Conservation (phyloP, 257 asterid species). For the Gentiana dahurica region DNA sequence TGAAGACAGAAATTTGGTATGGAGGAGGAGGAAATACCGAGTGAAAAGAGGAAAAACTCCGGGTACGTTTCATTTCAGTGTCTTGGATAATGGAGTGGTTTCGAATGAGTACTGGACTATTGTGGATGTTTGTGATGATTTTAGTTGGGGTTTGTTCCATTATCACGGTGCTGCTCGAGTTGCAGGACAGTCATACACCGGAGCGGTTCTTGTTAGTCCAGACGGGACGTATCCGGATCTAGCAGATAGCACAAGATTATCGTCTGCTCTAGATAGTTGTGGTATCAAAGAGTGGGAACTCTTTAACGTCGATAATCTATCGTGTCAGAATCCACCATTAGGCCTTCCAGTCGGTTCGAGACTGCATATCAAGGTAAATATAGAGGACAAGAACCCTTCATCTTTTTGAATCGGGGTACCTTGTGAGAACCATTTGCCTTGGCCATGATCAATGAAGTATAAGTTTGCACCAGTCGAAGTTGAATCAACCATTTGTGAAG, state of each 20-base stretch:
- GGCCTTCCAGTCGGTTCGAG: constrained; percentile 66
- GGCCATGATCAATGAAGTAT: background rate
- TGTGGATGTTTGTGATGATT: constrained; percentile 68
- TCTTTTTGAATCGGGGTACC: background rate
- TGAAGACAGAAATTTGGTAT: constrained; percentile 44
- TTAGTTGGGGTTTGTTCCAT: constrained; percentile 89
- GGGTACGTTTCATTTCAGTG: constrained; percentile 70
- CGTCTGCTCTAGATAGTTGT: constrained; percentile 57
- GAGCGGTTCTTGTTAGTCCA: constrained; percentile 81
- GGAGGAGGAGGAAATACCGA: constrained; percentile 82
- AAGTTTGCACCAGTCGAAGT: background rate
- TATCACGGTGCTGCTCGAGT: constrained; percentile 88
- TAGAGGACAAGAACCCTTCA: constrained; percentile 4
- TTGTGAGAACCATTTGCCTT: background rate
- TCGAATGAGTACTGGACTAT: constrained; percentile 85
- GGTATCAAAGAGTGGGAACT: constrained; percentile 82
- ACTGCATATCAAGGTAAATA: constrained; percentile 40
- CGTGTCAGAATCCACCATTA: constrained; percentile 59
- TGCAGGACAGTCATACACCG: constrained; percentile 85
- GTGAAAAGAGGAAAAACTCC: constrained; percentile 63
- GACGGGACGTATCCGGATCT: constrained; percentile 46
- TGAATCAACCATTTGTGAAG: too few relatives aligned
- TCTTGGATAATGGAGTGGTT: constrained; percentile 87
- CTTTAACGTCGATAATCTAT: constrained; percentile 65
- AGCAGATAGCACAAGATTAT: constrained; percentile 27